Percentiles rank a stretch among this genome's conserved stretches.
These are phyloP conservation scores for Coffea humblotiana DNA, from an alignment of 305 asterid genomes.

Conservation along the genomic window DNA sequence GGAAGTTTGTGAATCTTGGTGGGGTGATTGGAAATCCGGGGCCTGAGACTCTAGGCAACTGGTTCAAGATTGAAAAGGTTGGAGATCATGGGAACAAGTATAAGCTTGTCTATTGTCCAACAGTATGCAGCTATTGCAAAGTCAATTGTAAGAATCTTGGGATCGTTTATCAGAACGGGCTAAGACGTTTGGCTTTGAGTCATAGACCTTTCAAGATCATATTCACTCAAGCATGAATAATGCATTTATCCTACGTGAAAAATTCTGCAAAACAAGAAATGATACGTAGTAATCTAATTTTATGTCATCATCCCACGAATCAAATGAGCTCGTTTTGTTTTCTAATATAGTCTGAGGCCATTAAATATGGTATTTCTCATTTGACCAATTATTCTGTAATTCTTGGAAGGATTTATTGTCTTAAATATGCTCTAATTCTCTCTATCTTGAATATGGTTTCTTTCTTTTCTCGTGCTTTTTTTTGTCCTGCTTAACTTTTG, in stretches of 20 bases:
- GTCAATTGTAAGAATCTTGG: slow-evolving; percentile 19
- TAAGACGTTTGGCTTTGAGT: slow-evolving; percentile 14
- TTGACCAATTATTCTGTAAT: not conserved
- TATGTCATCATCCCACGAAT: too few species aligned
- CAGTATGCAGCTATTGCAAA: slow-evolving; percentile 4
- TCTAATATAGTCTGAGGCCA: not conserved
- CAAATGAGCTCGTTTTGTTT: not conserved
- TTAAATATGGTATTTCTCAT: not conserved
- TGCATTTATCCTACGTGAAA: too few species aligned
- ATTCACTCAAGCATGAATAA: not conserved
- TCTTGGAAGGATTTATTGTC: too few species aligned
- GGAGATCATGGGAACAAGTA: slow-evolving; percentile 5
- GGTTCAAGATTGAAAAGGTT: slow-evolving; percentile 13
- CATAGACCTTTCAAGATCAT: slow-evolving; percentile 5
- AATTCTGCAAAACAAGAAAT: too few species aligned
- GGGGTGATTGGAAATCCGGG: slow-evolving; percentile 21
- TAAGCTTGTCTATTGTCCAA: slow-evolving; percentile 18
- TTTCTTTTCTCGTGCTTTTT: too few species aligned
- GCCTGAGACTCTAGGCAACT: not conserved
- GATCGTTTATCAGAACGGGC: slow-evolving; percentile 2
- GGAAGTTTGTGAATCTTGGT: not conserved
- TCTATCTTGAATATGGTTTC: too few species aligned
- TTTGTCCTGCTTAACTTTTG: too few species aligned
- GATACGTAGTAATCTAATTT: too few species aligned
- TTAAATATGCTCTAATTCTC: too few species aligned